A percentile compares a stretch with the other conserved stretches of the same genome.
These are phyloP conservation scores for Cyberlindnera japonica DNA, from an alignment of 805 yeast genomes.

Conservation along the genomic window DNA sequence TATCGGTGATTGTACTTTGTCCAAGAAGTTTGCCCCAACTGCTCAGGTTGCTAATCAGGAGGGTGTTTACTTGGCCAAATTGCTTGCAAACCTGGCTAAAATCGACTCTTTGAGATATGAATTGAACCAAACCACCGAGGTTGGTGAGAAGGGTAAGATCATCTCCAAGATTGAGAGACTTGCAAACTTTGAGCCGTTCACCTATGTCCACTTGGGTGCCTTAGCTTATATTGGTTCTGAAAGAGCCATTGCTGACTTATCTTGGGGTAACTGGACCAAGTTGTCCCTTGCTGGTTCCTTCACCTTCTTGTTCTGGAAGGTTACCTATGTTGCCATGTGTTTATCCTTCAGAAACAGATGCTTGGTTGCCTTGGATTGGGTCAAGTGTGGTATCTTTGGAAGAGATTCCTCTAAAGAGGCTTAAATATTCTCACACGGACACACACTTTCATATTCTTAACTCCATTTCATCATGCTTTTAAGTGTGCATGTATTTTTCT, in stretches of 20 bases:
- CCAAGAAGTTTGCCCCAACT: constrained; percentile 87
- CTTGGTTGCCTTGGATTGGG: constrained; percentile 85
- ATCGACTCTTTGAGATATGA: constrained; percentile 54
- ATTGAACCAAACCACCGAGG: constrained; percentile 33
- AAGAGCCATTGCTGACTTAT: constrained; percentile 89
- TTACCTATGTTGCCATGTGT: constrained; percentile 91
- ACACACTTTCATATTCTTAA: neutral
- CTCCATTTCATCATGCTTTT: neutral
- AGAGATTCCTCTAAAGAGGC: constrained; percentile 59
- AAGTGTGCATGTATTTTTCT: neutral
- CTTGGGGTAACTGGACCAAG: constrained; percentile 75
- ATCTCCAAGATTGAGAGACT: constrained; percentile 38
- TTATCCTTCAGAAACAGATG: constrained; percentile 85
- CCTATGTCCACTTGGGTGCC: constrained; percentile 86
- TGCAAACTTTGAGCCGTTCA: constrained; percentile 55
- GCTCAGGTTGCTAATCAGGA: constrained; percentile 98
- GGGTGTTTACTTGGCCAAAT: constrained; percentile 74
- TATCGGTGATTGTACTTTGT: constrained; percentile 89
- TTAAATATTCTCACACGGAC: neutral
- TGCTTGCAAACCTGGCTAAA: constrained; percentile 61
- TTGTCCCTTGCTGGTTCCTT: constrained; percentile 79
- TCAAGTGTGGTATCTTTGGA: constrained; percentile 82
- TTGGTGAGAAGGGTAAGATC: constrained; percentile 34
- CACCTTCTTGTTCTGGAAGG: constrained; percentile 92
- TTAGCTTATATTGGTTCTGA: constrained; percentile 93